These are phyloP conservation scores for Lathyrus sativus DNA, from an alignment of 306 rosid species.

Conservation along the genomic window DNA sequence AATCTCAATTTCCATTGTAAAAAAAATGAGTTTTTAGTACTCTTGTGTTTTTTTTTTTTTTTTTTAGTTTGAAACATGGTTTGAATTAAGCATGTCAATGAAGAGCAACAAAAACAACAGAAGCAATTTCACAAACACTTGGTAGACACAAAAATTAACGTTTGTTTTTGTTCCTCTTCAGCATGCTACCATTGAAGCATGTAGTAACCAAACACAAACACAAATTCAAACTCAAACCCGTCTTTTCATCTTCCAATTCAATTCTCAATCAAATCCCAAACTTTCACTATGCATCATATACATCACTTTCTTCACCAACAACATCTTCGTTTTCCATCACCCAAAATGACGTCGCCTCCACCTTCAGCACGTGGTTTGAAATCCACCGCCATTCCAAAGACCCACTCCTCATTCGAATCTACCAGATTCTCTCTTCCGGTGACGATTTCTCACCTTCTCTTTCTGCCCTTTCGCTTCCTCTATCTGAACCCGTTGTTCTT, in stretches of 20 bases:
- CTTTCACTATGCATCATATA: not conserved
- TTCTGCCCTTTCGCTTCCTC: slow-evolving; percentile 51
- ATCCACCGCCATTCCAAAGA: slow-evolving; percentile 14
- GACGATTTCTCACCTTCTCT: slow-evolving; percentile 46
- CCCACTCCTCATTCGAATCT: slow-evolving; percentile 52
- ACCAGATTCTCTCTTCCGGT: slow-evolving; percentile 42
- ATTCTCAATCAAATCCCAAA: not conserved
- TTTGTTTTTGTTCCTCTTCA: not conserved
- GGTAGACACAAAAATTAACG: too few species aligned
- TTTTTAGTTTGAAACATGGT: too few species aligned
- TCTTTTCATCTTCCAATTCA: too few species aligned
- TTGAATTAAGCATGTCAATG: too few species aligned
- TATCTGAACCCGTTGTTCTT: slow-evolving; percentile 57
- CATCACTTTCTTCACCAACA: not conserved
- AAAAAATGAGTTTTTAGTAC: too few species aligned
- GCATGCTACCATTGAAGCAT: slow-evolving; percentile 46
- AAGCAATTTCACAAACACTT: too few species aligned
- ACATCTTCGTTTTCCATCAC: not conserved
- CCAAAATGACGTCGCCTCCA: slow-evolving; percentile 34
- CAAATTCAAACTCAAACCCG: slow-evolving; percentile 18
- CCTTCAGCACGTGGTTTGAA: slow-evolving; percentile 67
- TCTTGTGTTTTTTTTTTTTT: too few species aligned
- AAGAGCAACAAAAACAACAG: too few species aligned
- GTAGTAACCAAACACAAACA: slow-evolving; percentile 42
- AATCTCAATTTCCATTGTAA: too few species aligned